Percentiles rank a stretch among this genome's conserved stretches.
Evolutionary conservation across 1,284 basidiomycete species (phyloP).

Genomic region (Takashimella tepidaria): DNA sequence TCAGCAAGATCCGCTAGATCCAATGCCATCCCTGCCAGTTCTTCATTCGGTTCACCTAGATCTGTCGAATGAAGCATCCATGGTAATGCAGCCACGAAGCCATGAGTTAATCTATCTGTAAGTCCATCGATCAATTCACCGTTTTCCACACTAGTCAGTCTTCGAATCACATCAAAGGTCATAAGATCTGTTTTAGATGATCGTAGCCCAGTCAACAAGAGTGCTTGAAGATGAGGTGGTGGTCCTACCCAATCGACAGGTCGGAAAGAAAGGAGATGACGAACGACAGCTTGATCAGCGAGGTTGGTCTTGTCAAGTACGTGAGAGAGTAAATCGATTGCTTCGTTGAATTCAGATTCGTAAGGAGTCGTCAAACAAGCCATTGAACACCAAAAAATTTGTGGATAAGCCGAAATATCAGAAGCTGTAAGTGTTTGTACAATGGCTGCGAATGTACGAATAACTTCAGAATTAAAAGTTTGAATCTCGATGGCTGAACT

Average conservation of each 20-base stretch:
- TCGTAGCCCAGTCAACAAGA: slow-evolving; percentile 73
- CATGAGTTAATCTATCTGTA: slow-evolving; percentile 68
- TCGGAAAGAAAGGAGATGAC: slow-evolving; percentile 61
- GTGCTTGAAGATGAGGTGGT: slow-evolving; percentile 61
- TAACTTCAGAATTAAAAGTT: slow-evolving; percentile 75
- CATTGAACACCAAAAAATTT: slow-evolving; percentile 80
- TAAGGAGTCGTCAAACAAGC: slow-evolving; percentile 79
- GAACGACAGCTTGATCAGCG: slow-evolving; percentile 59
- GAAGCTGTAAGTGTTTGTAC: slow-evolving; percentile 59
- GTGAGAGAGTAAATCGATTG: slow-evolving; percentile 62
- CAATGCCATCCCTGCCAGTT: slow-evolving; percentile 65
- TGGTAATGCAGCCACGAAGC: slow-evolving; percentile 79
- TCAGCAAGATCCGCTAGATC: slow-evolving; percentile 70
- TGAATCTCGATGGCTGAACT: slow-evolving; percentile 66
- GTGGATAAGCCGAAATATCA: slow-evolving; percentile 60
- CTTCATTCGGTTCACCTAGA: slow-evolving; percentile 58
- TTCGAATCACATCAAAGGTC: slow-evolving; percentile 67
- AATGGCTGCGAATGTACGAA: slow-evolving; percentile 69
- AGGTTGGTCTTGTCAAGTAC: slow-evolving; percentile 71
- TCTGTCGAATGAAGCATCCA: slow-evolving; percentile 82
- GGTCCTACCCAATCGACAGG: slow-evolving; percentile 69
- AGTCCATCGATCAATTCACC: slow-evolving; percentile 67
- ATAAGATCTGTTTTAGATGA: slow-evolving; percentile 66
- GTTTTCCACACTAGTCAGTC: slow-evolving; percentile 60
- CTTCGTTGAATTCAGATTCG: slow-evolving; percentile 72